Percentiles rank a stretch among this genome's conserved stretches.
phyloP scores from a whole-genome alignment of 768 basidiomycete species.

The Piloderma croceum region DNA sequence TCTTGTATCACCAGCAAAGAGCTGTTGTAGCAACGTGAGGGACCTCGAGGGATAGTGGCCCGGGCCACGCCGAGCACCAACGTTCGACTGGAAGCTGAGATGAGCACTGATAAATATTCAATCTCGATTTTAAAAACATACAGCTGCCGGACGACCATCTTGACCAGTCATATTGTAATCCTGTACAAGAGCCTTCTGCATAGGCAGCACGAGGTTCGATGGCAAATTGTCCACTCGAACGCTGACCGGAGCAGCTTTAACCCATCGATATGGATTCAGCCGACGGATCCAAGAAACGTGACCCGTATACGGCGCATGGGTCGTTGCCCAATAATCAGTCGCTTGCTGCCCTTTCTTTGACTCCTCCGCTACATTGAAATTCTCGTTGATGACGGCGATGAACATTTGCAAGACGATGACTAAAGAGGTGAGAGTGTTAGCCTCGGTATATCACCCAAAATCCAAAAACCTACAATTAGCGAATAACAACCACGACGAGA shows the following conservation, averaged over 20 bases:
- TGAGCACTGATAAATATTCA: conserved; percentile 15
- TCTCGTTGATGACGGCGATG: conserved; percentile 95
- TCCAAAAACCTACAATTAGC: conserved; percentile 67
- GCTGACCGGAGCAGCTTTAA: conserved; percentile 66
- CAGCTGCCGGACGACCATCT: conserved; percentile 25
- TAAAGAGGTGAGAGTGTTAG: conserved; percentile 23
- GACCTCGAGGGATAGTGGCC: conserved; percentile 54
- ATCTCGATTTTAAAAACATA: conserved; percentile 14
- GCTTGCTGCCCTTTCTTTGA: conserved; percentile 80
- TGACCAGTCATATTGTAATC: conserved; percentile 40
- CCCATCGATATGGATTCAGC: conserved; percentile 85
- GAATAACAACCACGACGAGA: conserved; percentile 84
- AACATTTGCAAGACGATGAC: conserved; percentile 94
- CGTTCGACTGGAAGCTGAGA: conserved; percentile 12
- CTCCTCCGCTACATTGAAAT: conserved; percentile 90
- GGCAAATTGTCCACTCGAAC: conserved; percentile 68
- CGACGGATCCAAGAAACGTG: conserved; percentile 60
- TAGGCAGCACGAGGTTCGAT: conserved; percentile 68
- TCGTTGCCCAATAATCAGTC: conserved; percentile 56
- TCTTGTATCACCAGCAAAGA: conserved; percentile 54
- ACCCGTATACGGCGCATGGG: conserved; percentile 45
- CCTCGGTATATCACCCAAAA: neutral
- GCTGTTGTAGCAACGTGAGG: conserved; percentile 52
- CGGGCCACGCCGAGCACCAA: conserved; percentile 32
- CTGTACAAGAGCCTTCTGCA: conserved; percentile 71